phyloP scores from a whole-genome alignment of 1,139 yeast genomes.

The Citeromyces siamensis region DNA sequence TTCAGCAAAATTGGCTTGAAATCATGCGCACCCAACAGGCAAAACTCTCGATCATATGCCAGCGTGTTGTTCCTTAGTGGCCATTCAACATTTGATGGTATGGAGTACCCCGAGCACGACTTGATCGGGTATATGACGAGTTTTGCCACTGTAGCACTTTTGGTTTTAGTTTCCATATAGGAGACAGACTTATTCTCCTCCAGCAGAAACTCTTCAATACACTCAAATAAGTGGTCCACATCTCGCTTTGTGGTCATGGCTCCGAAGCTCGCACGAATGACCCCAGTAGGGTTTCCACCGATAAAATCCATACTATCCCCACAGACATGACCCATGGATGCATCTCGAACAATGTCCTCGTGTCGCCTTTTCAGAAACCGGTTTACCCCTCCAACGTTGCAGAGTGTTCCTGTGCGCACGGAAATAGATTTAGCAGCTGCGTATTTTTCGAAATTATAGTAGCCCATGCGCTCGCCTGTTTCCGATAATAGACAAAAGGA shows the following conservation, averaged over 20 bases:
- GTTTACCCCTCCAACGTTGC: slow-evolving; percentile 26
- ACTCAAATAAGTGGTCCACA: slow-evolving; percentile 16
- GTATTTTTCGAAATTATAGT: slow-evolving; percentile 23
- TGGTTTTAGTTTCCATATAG: background rate
- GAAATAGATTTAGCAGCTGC: slow-evolving; percentile 19
- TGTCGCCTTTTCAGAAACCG: slow-evolving; percentile 15
- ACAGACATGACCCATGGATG: slow-evolving; percentile 23
- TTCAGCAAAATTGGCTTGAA: slow-evolving; percentile 20
- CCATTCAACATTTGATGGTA: slow-evolving; percentile 18
- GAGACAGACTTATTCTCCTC: slow-evolving; percentile 3
- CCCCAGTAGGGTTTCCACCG: slow-evolving; percentile 25
- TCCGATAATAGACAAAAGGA: slow-evolving; percentile 19
- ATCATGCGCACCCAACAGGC: slow-evolving; percentile 18
- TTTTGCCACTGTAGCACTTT: slow-evolving; percentile 8
- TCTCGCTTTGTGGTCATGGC: slow-evolving; percentile 22
- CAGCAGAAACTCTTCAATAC: slow-evolving; percentile 15
- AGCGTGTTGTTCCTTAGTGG: slow-evolving; percentile 18
- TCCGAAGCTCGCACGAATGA: slow-evolving; percentile 26
- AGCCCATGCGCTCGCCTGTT: slow-evolving; percentile 21
- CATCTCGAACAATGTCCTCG: slow-evolving; percentile 18
- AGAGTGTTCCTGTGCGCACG: slow-evolving; percentile 26
- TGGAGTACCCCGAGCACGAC: slow-evolving; percentile 22
- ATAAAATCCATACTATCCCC: slow-evolving; percentile 26
- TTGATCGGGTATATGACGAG: slow-evolving; percentile 25
- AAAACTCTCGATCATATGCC: slow-evolving; percentile 24